Percentiles rank a stretch among this genome's conserved stretches.
phyloP scores from a whole-genome alignment of 2,329 filamentous ascomycete species.

The Cercospora janseana region DNA sequence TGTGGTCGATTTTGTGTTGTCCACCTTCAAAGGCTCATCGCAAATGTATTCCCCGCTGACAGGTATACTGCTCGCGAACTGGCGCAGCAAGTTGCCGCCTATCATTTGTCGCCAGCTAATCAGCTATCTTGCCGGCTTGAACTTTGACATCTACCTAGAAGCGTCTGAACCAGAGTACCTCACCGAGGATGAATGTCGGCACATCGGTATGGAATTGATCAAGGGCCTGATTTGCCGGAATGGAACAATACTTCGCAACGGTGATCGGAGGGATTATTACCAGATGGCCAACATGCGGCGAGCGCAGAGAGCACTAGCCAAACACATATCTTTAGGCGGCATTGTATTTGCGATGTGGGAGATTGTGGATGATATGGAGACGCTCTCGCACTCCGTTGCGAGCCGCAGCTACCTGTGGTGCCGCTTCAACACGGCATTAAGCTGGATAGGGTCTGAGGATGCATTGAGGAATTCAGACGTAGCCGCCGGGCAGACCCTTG shows the following conservation, averaged over 20 bases:
- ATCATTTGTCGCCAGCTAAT: conserved; percentile 36
- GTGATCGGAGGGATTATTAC: conserved; percentile 47
- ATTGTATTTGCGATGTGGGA: conserved; percentile 49
- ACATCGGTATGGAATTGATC: conserved; percentile 39
- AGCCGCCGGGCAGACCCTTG: conserved; percentile 29
- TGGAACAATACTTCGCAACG: conserved; percentile 43
- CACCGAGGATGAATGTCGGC: conserved; percentile 33
- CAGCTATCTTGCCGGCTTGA: conserved; percentile 38
- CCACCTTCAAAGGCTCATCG: conserved; percentile 28
- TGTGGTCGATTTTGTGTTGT: conserved; percentile 17
- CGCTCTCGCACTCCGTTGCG: conserved; percentile 44
- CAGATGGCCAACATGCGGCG: conserved; percentile 43
- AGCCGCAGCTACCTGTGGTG: conserved; percentile 49
- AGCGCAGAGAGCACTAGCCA: conserved; percentile 48
- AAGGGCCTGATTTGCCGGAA: conserved; percentile 40
- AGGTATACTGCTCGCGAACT: conserved; percentile 46
- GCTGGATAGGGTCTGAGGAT: conserved; percentile 44
- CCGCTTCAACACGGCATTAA: conserved; percentile 47
- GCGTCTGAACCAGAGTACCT: conserved; percentile 44
- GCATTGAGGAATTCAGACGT: conserved; percentile 42
- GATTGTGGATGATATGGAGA: conserved; percentile 42
- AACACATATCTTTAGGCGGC: conserved; percentile 46
- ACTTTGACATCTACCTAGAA: conserved; percentile 47
- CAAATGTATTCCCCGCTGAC: conserved; percentile 40
- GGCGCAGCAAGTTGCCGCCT: conserved; percentile 39